Conservation (phyloP, 2,329 filamentous ascomycete species). For the Neocucurbitaria cava region DNA sequence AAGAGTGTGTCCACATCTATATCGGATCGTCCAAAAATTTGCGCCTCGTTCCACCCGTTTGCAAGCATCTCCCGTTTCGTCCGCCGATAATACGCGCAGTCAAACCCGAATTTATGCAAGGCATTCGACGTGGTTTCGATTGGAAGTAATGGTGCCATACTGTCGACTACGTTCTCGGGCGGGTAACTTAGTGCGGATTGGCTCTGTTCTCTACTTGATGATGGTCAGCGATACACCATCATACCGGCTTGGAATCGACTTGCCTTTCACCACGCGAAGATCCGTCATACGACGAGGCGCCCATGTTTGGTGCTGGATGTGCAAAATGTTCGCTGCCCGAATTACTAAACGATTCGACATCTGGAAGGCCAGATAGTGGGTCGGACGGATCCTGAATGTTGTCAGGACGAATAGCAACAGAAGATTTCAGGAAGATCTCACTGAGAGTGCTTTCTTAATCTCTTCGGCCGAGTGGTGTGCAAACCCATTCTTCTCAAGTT, state of each 20-base stretch:
- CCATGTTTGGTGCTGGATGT: conserved; percentile 28
- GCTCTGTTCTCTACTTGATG: conserved; percentile 40
- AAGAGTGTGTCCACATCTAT: conserved; percentile 46
- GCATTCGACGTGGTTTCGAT: conserved; percentile 26
- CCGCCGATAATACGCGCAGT: conserved; percentile 42
- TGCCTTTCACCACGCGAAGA: conserved; percentile 45
- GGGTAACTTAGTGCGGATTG: conserved; percentile 37
- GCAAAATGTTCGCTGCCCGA: conserved; percentile 35
- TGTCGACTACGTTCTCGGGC: conserved; percentile 28
- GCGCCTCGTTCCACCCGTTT: conserved; percentile 40
- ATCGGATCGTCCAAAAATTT: conserved; percentile 43
- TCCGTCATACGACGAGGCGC: conserved; percentile 40
- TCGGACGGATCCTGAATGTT: conserved; percentile 29
- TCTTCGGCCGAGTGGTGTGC: conserved; percentile 47
- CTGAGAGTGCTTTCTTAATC: conserved; percentile 46
- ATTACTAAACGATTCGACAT: conserved; percentile 36
- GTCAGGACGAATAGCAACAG: conserved; percentile 16
- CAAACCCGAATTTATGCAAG: conserved; percentile 42
- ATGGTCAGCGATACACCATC: conserved; percentile 23
- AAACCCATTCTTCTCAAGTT: conserved; percentile 48
- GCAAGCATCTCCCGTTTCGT: conserved; percentile 42
- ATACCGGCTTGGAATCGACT: conserved; percentile 7
- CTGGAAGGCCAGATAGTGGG: conserved; percentile 24
- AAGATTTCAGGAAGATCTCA: conserved; percentile 10
- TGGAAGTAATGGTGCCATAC: conserved; percentile 25